Evolutionary conservation across 495 filamentous ascomycete genomes (phyloP).

Genomic region (Polyplosphaeria fusca): DNA sequence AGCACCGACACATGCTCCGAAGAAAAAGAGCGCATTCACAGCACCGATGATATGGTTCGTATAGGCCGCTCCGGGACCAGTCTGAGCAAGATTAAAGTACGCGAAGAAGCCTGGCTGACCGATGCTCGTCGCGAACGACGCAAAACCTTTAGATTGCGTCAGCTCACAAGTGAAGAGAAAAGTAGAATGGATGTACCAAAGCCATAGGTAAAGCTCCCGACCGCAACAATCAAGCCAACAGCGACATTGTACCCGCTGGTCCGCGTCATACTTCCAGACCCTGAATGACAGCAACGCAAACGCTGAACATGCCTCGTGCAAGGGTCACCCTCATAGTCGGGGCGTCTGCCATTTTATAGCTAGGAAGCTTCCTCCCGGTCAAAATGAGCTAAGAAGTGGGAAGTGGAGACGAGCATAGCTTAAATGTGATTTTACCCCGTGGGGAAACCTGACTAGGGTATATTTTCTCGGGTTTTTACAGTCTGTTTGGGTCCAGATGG

Average conservation of each 20-base stretch:
- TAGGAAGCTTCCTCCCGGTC: background rate
- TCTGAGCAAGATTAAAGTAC: constrained; percentile 34
- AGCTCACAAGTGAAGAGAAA: background rate
- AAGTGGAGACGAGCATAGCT: background rate
- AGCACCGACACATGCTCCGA: constrained; percentile 33
- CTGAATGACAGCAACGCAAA: too few relatives aligned
- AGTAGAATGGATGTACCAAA: background rate
- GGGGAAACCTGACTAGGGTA: background rate
- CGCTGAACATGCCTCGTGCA: too few relatives aligned
- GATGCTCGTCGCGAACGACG: constrained; percentile 32
- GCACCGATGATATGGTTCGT: constrained; percentile 37
- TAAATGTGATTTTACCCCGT: background rate
- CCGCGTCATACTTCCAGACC: constrained; percentile 19
- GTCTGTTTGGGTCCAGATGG: background rate
- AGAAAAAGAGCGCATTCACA: constrained; percentile 35
- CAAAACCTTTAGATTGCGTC: constrained; percentile 20
- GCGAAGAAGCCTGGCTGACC: constrained; percentile 34
- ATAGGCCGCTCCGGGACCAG: constrained; percentile 20
- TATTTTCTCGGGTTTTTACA: background rate
- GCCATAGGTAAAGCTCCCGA: constrained; percentile 26
- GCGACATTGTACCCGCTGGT: constrained; percentile 35
- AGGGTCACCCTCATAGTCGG: too few relatives aligned
- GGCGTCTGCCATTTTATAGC: too few relatives aligned
- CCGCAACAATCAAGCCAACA: constrained; percentile 30
- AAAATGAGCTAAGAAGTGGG: background rate